These are phyloP conservation scores for Carex scoparia DNA, from an alignment of 176 grass and related monocot species.

Conservation along the genomic window DNA sequence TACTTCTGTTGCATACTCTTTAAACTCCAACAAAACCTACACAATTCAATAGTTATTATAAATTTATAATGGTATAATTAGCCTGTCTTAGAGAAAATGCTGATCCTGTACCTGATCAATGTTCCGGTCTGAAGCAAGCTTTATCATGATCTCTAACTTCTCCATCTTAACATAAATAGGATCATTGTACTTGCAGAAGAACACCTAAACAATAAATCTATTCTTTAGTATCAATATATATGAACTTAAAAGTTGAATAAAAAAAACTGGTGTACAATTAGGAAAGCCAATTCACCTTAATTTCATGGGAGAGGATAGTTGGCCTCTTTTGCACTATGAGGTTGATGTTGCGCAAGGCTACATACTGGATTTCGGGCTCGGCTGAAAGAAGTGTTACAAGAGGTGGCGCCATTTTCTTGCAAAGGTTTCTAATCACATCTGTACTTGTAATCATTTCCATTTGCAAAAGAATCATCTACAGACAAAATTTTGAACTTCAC, in stretches of 20 bases:
- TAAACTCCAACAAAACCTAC: constrained; percentile 94
- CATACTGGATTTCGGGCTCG: constrained; percentile 98
- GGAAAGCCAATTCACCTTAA: constrained; percentile 61
- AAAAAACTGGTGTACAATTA: constrained; percentile 19
- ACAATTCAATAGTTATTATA: background rate
- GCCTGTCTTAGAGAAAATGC: background rate
- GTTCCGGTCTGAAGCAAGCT: constrained; percentile 91
- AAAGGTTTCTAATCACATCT: constrained; percentile 94
- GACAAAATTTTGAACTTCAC: constrained; percentile 1
- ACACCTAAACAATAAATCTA: constrained; percentile 52
- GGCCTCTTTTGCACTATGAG: constrained; percentile 97
- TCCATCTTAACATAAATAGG: constrained; percentile 99
- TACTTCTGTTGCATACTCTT: constrained; percentile 99
- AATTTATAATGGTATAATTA: no score
- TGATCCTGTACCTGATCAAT: constrained; percentile 85
- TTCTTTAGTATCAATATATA: background rate
- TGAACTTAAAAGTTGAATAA: background rate
- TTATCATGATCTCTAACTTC: constrained; percentile 99
- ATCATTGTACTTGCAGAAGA: constrained; percentile 99
- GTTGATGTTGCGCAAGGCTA: constrained; percentile 97
- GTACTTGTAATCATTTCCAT: constrained; percentile 98
- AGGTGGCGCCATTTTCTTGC: constrained; percentile 98
- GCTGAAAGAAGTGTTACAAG: constrained; percentile 95
- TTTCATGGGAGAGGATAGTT: constrained; percentile 98
- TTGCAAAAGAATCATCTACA: constrained; percentile 95